Conservation (phyloP, 2,329 filamentous ascomycete genomes). For the Diaporthe citriasiana region DNA sequence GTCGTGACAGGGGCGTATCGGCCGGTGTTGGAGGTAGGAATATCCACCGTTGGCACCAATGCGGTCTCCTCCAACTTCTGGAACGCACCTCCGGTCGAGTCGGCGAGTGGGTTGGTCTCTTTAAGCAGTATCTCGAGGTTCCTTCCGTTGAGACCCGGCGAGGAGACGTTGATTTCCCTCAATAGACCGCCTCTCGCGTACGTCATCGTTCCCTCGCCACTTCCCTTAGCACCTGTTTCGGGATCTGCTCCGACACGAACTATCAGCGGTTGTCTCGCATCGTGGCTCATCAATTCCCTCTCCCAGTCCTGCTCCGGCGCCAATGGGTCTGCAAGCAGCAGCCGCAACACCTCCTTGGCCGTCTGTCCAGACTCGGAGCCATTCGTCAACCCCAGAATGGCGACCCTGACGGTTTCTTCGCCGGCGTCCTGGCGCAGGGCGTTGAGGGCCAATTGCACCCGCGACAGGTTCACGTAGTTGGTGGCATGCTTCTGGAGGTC, state of each 20-base stretch:
- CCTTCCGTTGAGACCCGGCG: constrained; percentile 70
- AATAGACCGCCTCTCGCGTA: constrained; percentile 61
- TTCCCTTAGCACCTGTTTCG: constrained; percentile 45
- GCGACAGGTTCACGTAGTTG: constrained; percentile 75
- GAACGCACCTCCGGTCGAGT: constrained; percentile 55
- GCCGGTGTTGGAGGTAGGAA: constrained; percentile 74
- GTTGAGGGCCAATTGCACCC: constrained; percentile 78
- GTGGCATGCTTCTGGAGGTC: constrained; percentile 73
- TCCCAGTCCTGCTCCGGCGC: constrained; percentile 76
- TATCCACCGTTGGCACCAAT: constrained; percentile 82
- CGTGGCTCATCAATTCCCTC: constrained; percentile 66
- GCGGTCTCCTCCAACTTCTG: constrained; percentile 72
- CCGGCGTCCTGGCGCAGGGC: constrained; percentile 71
- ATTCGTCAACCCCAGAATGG: constrained; percentile 65
- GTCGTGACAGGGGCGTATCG: constrained; percentile 78
- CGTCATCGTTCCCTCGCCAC: constrained; percentile 57
- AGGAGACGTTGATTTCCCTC: constrained; percentile 73
- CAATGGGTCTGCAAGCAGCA: constrained; percentile 80
- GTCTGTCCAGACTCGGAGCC: constrained; percentile 58
- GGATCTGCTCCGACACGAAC: constrained; percentile 66
- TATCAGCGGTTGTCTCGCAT: constrained; percentile 70
- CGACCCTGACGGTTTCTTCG: constrained; percentile 70
- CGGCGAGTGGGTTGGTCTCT: constrained; percentile 64
- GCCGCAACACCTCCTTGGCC: constrained; percentile 75
- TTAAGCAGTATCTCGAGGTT: constrained; percentile 76